Conservation (phyloP, 1,139 yeast genomes). For the Lodderomyces theae region DNA sequence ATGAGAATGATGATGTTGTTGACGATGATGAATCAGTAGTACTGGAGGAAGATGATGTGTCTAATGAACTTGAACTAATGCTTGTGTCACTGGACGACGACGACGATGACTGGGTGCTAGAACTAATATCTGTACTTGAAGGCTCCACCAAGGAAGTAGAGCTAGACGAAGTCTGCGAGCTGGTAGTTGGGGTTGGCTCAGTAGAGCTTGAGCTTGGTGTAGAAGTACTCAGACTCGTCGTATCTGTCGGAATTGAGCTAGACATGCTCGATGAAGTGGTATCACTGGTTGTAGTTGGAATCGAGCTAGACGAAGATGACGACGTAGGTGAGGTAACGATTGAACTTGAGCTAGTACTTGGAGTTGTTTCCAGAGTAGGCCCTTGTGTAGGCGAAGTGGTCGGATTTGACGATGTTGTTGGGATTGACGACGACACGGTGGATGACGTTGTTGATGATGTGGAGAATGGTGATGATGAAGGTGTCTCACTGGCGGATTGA, state of each 20-base stretch:
- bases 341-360: slow-evolving; percentile 2
- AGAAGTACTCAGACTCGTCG: neutral
- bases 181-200: neutral
- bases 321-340: neutral
- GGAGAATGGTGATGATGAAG: neutral
- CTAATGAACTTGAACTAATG: slow-evolving; percentile 5
- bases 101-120: neutral
- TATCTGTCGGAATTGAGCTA: neutral
- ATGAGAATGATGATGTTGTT: slow-evolving; percentile 6
- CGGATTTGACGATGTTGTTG: neutral
- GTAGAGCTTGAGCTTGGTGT: slow-evolving; percentile 1
- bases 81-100: slow-evolving; percentile 4
- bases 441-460: slow-evolving; percentile 3
- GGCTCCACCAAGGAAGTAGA: slow-evolving; percentile 1
- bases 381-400: neutral
- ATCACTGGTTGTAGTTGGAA: neutral
- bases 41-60: slow-evolving; percentile 5
- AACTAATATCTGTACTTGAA: neutral
- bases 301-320: slow-evolving; percentile 1
- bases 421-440: slow-evolving; percentile 7
- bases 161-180: neutral
- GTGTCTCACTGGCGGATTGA: slow-evolving; percentile 1
- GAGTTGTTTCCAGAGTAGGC: neutral
- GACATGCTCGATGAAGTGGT: neutral
- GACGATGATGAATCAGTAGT: neutral